A percentile compares a stretch with the other conserved stretches of the same genome.
Conservation (phyloP, 1,139 yeast species). For the Hyphopichia khmerensis region DNA sequence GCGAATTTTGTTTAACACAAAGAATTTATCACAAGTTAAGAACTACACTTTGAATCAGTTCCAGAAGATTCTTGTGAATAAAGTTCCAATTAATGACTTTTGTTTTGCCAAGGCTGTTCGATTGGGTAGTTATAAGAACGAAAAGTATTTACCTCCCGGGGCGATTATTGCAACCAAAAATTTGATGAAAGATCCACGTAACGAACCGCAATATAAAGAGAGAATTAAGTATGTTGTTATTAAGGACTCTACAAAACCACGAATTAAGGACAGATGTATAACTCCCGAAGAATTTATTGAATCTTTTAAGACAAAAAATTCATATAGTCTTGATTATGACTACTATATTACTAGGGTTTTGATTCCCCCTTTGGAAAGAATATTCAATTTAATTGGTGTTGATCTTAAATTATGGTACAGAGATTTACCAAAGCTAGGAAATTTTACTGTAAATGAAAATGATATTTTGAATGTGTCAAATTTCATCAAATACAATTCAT, state of each 20-base stretch:
- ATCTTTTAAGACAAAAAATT: constrained; percentile 29
- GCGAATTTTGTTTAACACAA: constrained; percentile 66
- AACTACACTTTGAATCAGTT: constrained; percentile 64
- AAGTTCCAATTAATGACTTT: constrained; percentile 73
- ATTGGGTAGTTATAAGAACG: constrained; percentile 77
- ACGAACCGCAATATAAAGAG: constrained; percentile 86
- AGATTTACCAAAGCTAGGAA: constrained; percentile 53
- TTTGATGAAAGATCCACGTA: constrained; percentile 62
- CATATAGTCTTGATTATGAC: constrained; percentile 64
- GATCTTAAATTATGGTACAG: constrained; percentile 75
- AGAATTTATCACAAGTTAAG: constrained; percentile 71
- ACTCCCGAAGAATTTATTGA: constrained; percentile 71
- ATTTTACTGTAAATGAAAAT: not conserved
- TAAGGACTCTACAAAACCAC: constrained; percentile 60
- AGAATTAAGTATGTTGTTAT: constrained; percentile 84
- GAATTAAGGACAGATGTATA: constrained; percentile 77
- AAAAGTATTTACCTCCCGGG: constrained; percentile 80
- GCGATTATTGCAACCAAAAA: constrained; percentile 72
- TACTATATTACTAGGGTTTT: constrained; percentile 82
- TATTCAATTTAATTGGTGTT: constrained; percentile 81
- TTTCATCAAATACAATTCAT: constrained; percentile 18
- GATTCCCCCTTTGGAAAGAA: constrained; percentile 85
- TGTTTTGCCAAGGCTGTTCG: constrained; percentile 91
- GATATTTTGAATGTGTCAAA: constrained; percentile 12
- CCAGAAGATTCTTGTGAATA: constrained; percentile 57